phyloP scores from a whole-genome alignment of 208 protist species.

The Trypanosoma lewisi region DNA sequence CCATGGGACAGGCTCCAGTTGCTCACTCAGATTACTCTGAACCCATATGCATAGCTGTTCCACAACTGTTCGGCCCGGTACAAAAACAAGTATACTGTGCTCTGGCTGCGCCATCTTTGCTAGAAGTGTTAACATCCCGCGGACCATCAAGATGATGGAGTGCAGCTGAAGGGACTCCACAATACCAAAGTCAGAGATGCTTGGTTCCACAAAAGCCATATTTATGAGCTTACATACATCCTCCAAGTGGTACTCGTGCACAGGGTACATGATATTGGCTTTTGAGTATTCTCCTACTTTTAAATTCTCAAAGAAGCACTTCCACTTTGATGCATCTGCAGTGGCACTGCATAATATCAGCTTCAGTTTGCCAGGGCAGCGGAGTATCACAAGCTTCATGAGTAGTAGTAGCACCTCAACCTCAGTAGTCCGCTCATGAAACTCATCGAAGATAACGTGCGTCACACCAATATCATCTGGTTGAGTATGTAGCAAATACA shows the following conservation, averaged over 20 bases:
- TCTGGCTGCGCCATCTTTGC: conserved; percentile 42
- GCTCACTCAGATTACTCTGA: conserved; percentile 55
- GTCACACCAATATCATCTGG: conserved; percentile 64
- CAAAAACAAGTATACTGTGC: conserved; percentile 93
- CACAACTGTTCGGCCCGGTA: conserved; percentile 85
- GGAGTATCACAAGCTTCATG: conserved; percentile 76
- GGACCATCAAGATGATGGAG: conserved; percentile 53
- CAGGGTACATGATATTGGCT: conserved; percentile 55
- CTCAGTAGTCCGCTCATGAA: conserved; percentile 94
- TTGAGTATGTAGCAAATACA: conserved; percentile 61
- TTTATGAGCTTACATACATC: conserved; percentile 66
- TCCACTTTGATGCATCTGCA: conserved; percentile 76
- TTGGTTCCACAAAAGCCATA: conserved; percentile 33
- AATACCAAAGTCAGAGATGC: conserved; percentile 29
- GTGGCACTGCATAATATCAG: conserved; percentile 91
- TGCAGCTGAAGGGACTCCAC: conserved; percentile 63
- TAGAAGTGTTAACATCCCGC: conserved; percentile 63
- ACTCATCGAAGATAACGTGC: conserved; percentile 93
- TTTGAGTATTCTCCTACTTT: conserved; percentile 65
- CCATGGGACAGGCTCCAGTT: conserved; percentile 81
- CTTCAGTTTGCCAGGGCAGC: conserved; percentile 63
- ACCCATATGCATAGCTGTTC: conserved; percentile 56
- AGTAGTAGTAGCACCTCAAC: conserved; percentile 89
- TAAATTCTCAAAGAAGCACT: conserved; percentile 71
- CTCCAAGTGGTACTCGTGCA: conserved; percentile 81